Evolutionary conservation across 2,329 filamentous ascomycete genomes (phyloP).

Genomic region (Huntiella decipiens): DNA sequence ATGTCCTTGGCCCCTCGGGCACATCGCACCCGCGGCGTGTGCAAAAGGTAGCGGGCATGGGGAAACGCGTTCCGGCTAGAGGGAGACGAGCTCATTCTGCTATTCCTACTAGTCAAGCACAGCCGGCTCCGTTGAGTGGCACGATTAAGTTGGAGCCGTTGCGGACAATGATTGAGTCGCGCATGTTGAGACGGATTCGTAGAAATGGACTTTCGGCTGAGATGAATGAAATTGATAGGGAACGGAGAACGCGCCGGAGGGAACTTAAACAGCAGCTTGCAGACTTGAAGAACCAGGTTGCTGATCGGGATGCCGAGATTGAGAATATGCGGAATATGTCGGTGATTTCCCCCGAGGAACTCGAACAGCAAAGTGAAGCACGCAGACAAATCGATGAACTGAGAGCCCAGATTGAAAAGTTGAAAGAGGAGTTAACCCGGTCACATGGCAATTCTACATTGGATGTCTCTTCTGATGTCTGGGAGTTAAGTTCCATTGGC

Average conservation of each 20-base stretch:
- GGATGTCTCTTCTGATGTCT: constrained; percentile 4
- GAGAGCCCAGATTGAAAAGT: constrained; percentile 21
- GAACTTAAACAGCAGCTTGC: constrained; percentile 28
- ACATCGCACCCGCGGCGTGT: too few species aligned
- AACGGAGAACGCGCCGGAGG: constrained; percentile 24
- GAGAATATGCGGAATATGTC: constrained; percentile 28
- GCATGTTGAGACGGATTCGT: constrained; percentile 36
- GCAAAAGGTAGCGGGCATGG: too few species aligned
- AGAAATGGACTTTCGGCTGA: constrained; percentile 39
- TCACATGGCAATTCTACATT: constrained; percentile 7
- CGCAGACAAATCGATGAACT: constrained; percentile 21
- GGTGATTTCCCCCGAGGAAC: background rate
- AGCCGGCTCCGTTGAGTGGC: constrained; percentile 16
- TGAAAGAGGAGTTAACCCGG: constrained; percentile 19
- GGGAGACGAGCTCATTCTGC: too few species aligned
- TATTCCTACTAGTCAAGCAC: background rate
- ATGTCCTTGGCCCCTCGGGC: too few species aligned
- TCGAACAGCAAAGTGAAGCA: background rate
- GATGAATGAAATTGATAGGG: constrained; percentile 31
- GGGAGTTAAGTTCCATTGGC: constrained; percentile 2
- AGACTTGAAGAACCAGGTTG: constrained; percentile 28
- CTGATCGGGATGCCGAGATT: constrained; percentile 32
- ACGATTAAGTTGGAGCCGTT: constrained; percentile 26
- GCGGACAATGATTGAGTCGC: constrained; percentile 35
- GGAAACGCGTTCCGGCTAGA: too few species aligned